These are phyloP conservation scores for Zygnema cylindricum DNA, from an alignment of 139 green algal species.

Conservation along the genomic window DNA sequence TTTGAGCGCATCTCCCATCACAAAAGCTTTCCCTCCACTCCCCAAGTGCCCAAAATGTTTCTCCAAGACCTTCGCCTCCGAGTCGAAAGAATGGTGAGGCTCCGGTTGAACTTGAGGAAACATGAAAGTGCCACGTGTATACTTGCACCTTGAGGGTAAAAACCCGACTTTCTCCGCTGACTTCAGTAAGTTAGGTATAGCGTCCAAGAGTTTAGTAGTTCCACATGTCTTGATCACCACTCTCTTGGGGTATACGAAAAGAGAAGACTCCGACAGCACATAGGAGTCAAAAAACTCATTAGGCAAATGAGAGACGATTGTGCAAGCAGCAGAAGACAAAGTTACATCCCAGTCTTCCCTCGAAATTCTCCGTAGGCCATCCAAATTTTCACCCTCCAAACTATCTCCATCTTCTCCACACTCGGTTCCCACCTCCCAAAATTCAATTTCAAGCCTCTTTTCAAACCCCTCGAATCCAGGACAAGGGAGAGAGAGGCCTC, in stretches of 20 bases:
- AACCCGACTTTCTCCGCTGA: conserved; percentile 73
- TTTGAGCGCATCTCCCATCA: conserved; percentile 69
- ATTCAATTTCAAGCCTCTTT: conserved; percentile 61
- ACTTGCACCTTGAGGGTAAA: conserved; percentile 77
- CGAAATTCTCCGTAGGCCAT: conserved; percentile 49
- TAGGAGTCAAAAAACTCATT: conserved; percentile 92
- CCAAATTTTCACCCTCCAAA: background rate
- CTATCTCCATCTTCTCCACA: background rate
- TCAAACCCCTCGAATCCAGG: conserved; percentile 63
- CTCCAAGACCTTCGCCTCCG: conserved; percentile 80
- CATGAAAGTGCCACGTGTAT: conserved; percentile 90
- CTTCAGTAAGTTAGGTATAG: conserved; percentile 80
- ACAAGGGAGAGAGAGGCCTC: conserved; percentile 28
- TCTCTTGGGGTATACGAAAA: conserved; percentile 94
- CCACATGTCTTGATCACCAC: conserved; percentile 98
- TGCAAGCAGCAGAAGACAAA: conserved; percentile 81
- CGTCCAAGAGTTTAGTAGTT: conserved; percentile 83
- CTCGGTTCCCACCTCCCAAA: background rate
- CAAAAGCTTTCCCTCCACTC: conserved; percentile 73
- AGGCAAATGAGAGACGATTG: conserved; percentile 85
- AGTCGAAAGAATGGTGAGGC: conserved; percentile 77
- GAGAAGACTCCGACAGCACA: conserved; percentile 91
- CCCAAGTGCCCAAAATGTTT: conserved; percentile 77
- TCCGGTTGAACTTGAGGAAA: conserved; percentile 80
- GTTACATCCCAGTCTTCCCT: conserved; percentile 58